These are phyloP conservation scores for Mycena epipterygia DNA, from an alignment of 768 basidiomycete species.

Conservation along the genomic window DNA sequence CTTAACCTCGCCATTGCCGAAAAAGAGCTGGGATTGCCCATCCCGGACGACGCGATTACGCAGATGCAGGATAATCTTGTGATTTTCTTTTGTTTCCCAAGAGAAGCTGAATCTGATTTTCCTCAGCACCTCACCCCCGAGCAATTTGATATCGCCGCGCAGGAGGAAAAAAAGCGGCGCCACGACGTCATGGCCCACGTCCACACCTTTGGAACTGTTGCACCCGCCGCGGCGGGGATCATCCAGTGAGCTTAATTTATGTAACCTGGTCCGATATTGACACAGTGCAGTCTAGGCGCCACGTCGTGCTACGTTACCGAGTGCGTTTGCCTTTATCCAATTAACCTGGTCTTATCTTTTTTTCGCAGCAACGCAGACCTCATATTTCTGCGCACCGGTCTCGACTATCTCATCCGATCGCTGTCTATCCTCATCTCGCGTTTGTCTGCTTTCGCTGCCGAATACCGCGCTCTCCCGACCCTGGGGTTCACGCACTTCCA, in stretches of 20 bases:
- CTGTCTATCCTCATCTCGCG: constrained; percentile 93
- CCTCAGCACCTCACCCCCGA: constrained; percentile 82
- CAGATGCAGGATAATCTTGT: constrained; percentile 97
- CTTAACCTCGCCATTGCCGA: constrained; percentile 96
- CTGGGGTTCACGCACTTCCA: constrained; percentile 99
- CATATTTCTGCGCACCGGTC: constrained; percentile 93
- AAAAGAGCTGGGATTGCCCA: constrained; percentile 93
- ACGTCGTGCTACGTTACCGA: constrained; percentile 99
- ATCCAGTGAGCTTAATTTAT: constrained; percentile 91
- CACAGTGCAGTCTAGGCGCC: constrained; percentile 88
- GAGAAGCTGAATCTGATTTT: constrained; percentile 14
- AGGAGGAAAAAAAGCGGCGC: constrained; percentile 96
- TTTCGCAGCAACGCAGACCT: constrained; percentile 91
- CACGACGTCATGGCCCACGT: constrained; percentile 99
- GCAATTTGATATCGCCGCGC: constrained; percentile 92
- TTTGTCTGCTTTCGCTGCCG: constrained; percentile 84
- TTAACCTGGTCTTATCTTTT: constrained; percentile 2
- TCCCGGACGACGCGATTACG: constrained; percentile 90
- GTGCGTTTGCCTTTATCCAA: constrained; percentile 59
- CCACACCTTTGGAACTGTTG: constrained; percentile 94
- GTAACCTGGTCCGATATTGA: too few relatives aligned
- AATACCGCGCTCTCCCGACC: constrained; percentile 91
- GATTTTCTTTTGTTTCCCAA: constrained; percentile 41
- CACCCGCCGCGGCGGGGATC: constrained; percentile 95
- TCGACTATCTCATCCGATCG: constrained; percentile 87